Evolutionary conservation across 345 rosid species (phyloP).

Genomic region (Euphorbia lathyris): DNA sequence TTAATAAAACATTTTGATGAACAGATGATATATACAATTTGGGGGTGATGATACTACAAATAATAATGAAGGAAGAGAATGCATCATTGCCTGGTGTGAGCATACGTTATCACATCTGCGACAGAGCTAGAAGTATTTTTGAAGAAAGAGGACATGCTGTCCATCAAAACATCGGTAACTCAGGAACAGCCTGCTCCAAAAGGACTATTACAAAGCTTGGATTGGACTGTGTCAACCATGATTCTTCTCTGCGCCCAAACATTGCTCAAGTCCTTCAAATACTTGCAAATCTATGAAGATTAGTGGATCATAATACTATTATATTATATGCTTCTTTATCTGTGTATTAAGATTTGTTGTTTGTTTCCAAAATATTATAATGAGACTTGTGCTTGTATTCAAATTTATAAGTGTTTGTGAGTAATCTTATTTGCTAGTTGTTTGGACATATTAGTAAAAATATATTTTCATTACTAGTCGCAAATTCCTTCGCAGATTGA

Average conservation of each 20-base stretch:
- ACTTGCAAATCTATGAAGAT: no score
- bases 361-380: no score
- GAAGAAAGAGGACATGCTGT: neutral
- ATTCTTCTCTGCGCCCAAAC: neutral
- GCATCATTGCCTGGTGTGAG: neutral
- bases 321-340: no score
- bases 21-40: conserved; percentile 7
- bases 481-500: no score
- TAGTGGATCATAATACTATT: no score
- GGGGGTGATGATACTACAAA: conserved; percentile 11
- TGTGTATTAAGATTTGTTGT: no score
- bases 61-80: conserved; percentile 8
- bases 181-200: neutral
- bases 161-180: neutral
- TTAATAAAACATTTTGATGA: neutral
- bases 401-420: no score
- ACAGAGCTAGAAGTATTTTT: neutral
- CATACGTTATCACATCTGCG: neutral
- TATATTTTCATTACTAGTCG: no score
- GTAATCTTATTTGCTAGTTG: no score
- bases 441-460: no score
- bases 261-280: neutral
- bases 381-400: no score
- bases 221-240: neutral
- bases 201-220: neutral